Conservation (phyloP, 2,329 filamentous ascomycete species). For the Fusarium pininemorale region DNA sequence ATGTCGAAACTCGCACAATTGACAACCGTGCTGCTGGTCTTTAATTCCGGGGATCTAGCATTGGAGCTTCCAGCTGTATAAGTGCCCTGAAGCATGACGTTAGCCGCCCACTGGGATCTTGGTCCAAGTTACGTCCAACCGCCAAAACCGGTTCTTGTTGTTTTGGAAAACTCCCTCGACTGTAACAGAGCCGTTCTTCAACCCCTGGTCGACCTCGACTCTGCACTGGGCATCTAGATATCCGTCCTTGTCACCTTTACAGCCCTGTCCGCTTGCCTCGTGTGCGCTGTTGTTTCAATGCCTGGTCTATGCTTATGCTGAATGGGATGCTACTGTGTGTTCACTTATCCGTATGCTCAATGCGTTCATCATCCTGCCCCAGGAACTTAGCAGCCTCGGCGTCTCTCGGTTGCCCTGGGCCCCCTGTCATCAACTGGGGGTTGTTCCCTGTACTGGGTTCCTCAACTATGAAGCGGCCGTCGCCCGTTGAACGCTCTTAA, state of each 20-base stretch:
- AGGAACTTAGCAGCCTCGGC: slow-evolving; percentile 28
- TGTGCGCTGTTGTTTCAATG: slow-evolving; percentile 29
- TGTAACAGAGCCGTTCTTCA: slow-evolving; percentile 33
- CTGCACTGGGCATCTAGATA: slow-evolving; percentile 5
- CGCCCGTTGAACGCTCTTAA: slow-evolving; percentile 15
- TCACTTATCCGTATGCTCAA: slow-evolving; percentile 18
- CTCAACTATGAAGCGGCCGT: slow-evolving; percentile 32
- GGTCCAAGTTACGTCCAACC: slow-evolving; percentile 9
- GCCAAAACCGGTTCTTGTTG: slow-evolving; percentile 34
- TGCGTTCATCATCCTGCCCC: slow-evolving; percentile 11
- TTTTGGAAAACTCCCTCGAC: slow-evolving; percentile 31
- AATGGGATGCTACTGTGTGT: background rate
- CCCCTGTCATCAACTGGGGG: slow-evolving; percentile 10
- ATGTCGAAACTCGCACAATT: slow-evolving; percentile 20
- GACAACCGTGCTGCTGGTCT: slow-evolving; percentile 20
- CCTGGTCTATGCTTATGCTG: slow-evolving; percentile 31
- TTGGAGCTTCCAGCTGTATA: slow-evolving; percentile 13
- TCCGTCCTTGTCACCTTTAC: slow-evolving; percentile 16
- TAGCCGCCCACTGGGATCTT: slow-evolving; percentile 18
- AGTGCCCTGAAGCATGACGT: slow-evolving; percentile 36
- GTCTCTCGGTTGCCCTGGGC: slow-evolving; percentile 22
- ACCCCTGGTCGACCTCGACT: slow-evolving; percentile 14
- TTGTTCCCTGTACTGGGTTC: slow-evolving; percentile 15
- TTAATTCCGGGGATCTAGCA: slow-evolving; percentile 19
- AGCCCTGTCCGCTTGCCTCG: slow-evolving; percentile 22